phyloP scores from a whole-genome alignment of 176 grass and related monocot species.

The Pontederia crassipes region DNA sequence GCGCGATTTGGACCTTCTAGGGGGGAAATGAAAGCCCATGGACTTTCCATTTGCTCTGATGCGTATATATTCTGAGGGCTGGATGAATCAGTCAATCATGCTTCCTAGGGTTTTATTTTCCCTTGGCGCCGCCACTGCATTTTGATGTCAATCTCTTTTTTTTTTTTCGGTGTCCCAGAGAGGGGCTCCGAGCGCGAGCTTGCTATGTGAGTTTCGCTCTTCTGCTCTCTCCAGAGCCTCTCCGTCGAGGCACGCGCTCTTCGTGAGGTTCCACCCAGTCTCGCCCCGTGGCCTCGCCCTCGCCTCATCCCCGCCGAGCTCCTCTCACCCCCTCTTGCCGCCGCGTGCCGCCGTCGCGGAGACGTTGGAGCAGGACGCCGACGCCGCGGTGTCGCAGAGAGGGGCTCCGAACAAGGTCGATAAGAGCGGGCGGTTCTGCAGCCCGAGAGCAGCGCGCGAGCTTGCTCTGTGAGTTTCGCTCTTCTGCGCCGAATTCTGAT shows the following conservation, averaged over 20 bases:
- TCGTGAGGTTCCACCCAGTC: neutral
- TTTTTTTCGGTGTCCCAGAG: constrained; percentile 17
- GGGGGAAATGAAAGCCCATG: too few relatives aligned
- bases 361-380: constrained; percentile 15
- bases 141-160: too few relatives aligned
- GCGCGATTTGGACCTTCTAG: too few relatives aligned
- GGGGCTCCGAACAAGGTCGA: constrained; percentile 35
- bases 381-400: constrained; percentile 17
- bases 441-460: constrained; percentile 85
- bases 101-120: too few relatives aligned
- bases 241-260: neutral
- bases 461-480: constrained; percentile 69
- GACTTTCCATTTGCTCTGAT: too few relatives aligned
- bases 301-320: neutral
- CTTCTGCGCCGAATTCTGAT: neutral
- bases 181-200: constrained; percentile 44
- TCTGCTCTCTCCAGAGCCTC: neutral
- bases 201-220: constrained; percentile 54
- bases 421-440: constrained; percentile 67
- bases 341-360: constrained; percentile 15
- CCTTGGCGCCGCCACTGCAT: too few relatives aligned
- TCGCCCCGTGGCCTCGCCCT: neutral
- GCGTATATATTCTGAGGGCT: too few relatives aligned
- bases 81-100: too few relatives aligned
- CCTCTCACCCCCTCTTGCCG: constrained; percentile 13